Evolutionary conservation across 2,329 filamentous ascomycete genomes (phyloP), one percentile per base, ranked within the genome.

Genomic region (Penicillium hordei): DNA sequence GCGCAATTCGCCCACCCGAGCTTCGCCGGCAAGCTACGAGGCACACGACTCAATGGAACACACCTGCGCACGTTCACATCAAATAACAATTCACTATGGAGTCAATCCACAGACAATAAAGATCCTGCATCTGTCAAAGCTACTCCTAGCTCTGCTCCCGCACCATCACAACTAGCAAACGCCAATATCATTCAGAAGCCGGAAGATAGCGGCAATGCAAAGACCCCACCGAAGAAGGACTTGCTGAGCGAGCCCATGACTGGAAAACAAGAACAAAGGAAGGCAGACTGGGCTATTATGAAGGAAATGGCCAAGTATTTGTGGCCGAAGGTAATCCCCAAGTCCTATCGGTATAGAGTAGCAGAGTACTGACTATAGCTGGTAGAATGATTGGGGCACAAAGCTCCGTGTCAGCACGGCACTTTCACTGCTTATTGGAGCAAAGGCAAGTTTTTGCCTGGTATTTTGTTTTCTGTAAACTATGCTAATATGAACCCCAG

Each of bases 211-310:
- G 55, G 55, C 43, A 63, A 68, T 59, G 66, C 65, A 31, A 68
- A 70, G 48, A 49, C 67, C n/a, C 59, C 68, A 45, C 72, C 74
- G 52, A 76, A 76, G 58, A 86, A 88, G 65, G 81, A 85, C 31
- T 75, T 93, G 43, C 83, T 89, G 21, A 78, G 82, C 13, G 81
- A 89, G 70, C 83, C 89, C 60, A 87, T 85, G 1, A 72, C 85
- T 70, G 86, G 86, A 50, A 88, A 86, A 21, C 87, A 93, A 68
- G 91, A 97, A 77, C 95, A 99, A 82, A 86, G 94, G 67, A 95
- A 93, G 78, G 93, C 93, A 9, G 94, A 99, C 72, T 97, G 93
- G 93, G 93, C 93, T 48, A 99, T 99, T 65, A 94, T 99, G 82
- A 95, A 90, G 77, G 93, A 99, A 75, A 97, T 99, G 93, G 88